These are phyloP conservation scores for Holtermannia corniformis DNA, from an alignment of 768 basidiomycete genomes.

Conservation along the genomic window DNA sequence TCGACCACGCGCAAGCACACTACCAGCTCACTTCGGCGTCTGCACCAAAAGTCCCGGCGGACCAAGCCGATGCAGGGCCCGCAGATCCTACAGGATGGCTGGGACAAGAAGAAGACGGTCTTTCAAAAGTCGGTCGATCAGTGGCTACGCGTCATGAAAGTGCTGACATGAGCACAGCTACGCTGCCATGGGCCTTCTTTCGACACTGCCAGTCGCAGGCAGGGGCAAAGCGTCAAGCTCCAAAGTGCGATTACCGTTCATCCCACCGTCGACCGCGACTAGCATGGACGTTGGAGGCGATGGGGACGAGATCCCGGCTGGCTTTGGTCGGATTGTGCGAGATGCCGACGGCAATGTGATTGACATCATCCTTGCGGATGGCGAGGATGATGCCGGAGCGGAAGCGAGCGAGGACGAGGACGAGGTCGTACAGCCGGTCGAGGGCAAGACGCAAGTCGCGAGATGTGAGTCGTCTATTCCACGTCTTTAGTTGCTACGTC, in stretches of 20 bases:
- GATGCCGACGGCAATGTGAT: conserved; percentile 69
- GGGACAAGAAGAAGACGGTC: conserved; percentile 80
- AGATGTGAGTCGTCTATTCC: conserved; percentile 31
- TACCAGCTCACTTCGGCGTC: conserved; percentile 47
- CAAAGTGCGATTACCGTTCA: conserved; percentile 17
- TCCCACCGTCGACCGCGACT: conserved; percentile 6
- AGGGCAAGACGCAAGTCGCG: conserved; percentile 46
- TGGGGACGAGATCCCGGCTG: conserved; percentile 41
- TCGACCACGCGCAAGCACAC: conserved; percentile 68
- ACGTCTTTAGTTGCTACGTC: no score
- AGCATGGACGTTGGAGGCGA: conserved; percentile 3
- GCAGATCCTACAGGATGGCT: conserved; percentile 66
- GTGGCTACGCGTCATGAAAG: background rate
- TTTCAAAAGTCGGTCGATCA: conserved; percentile 70
- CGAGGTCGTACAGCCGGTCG: conserved; percentile 11
- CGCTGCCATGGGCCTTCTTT: conserved; percentile 36
- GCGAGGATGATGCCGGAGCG: conserved; percentile 44
- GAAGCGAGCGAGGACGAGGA: conserved; percentile 21
- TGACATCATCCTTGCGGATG: conserved; percentile 57
- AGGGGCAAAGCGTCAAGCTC: conserved; percentile 13
- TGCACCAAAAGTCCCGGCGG: conserved; percentile 63
- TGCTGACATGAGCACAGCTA: conserved; percentile 19
- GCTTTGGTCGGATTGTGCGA: conserved; percentile 71
- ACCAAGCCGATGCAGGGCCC: conserved; percentile 67
- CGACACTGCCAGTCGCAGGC: conserved; percentile 29